Conservation (phyloP, 1,284 basidiomycete species). For the Pseudozyma sp. region DNA sequence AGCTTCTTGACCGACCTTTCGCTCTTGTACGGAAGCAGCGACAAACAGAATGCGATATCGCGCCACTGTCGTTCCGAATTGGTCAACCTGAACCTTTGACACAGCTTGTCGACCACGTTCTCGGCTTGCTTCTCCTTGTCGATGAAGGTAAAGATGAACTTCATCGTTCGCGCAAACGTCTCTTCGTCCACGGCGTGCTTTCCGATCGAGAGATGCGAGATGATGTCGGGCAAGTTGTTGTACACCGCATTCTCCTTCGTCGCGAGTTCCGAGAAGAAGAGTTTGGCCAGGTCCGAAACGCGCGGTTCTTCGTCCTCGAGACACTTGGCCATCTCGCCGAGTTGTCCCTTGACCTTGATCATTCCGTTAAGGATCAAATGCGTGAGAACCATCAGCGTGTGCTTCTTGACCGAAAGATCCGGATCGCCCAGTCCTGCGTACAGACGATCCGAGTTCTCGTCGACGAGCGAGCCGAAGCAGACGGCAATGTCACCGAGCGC, state of each 20-base stretch:
- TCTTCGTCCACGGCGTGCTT: slow-evolving; percentile 94
- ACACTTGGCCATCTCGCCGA: slow-evolving; percentile 99
- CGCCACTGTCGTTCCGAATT: slow-evolving; percentile 94
- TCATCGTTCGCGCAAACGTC: slow-evolving; percentile 90
- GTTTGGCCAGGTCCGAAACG: slow-evolving; percentile 90
- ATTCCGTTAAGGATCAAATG: slow-evolving; percentile 97
- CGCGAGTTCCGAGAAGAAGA: slow-evolving; percentile 95
- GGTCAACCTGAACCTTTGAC: slow-evolving; percentile 79
- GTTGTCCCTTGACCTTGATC: slow-evolving; percentile 99
- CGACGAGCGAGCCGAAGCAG: slow-evolving; percentile 93
- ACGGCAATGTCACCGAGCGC: slow-evolving; percentile 96
- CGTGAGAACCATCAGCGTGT: slow-evolving; percentile 97
- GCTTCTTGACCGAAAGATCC: slow-evolving; percentile 94
- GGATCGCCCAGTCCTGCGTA: slow-evolving; percentile 91
- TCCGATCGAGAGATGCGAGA: slow-evolving; percentile 84
- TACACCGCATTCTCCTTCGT: slow-evolving; percentile 99
- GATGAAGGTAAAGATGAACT: slow-evolving; percentile 95
- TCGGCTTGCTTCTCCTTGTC: slow-evolving; percentile 77
- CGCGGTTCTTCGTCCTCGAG: slow-evolving; percentile 90
- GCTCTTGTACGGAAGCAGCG: slow-evolving; percentile 93
- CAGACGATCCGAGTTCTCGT: slow-evolving; percentile 94
- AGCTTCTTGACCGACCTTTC: slow-evolving; percentile 96
- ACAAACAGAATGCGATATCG: slow-evolving; percentile 95
- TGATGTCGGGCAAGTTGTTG: slow-evolving; percentile 84
- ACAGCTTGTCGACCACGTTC: slow-evolving; percentile 69